Evolutionary conservation across 495 filamentous ascomycete species (phyloP).

Genomic region (Aspergillus bertholletiae): DNA sequence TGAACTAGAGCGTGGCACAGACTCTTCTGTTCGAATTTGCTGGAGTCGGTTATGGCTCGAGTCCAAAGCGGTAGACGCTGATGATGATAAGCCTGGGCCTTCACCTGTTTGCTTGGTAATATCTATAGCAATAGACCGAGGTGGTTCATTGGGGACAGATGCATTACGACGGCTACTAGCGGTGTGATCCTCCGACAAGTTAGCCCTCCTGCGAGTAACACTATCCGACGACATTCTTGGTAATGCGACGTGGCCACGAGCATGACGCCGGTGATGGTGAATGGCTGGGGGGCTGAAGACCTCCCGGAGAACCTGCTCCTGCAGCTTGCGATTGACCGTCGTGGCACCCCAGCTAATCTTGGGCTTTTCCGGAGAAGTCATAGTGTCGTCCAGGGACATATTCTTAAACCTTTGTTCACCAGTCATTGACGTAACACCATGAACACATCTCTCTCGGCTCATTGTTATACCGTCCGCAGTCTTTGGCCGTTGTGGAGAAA

Average conservation of each 20-base stretch:
- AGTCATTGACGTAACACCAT: constrained; percentile 12
- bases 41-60: constrained; percentile 33
- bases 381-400: constrained; percentile 5
- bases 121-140: constrained; percentile 28
- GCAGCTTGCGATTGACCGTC: constrained; percentile 80
- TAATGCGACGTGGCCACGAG: constrained; percentile 57
- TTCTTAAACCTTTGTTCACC: background rate
- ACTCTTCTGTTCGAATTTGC: constrained; percentile 27
- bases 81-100: constrained; percentile 36
- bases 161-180: constrained; percentile 20
- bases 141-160: constrained; percentile 9
- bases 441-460: constrained; percentile 15
- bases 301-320: constrained; percentile 90
- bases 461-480: constrained; percentile 23
- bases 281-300: constrained; percentile 86
- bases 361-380: constrained; percentile 21
- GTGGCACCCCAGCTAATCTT: constrained; percentile 90
- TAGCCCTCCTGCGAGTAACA: constrained; percentile 26
- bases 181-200: constrained; percentile 32
- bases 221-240: constrained; percentile 36
- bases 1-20: constrained; percentile 29
- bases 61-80: constrained; percentile 40
- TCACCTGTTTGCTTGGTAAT: constrained; percentile 24
- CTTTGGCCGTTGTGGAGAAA: constrained; percentile 38
- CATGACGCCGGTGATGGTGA: constrained; percentile 59